Evolutionary conservation across 2,329 filamentous ascomycete species (phyloP), one percentile per base, ranked within the genome.

Genomic region (Claviceps sp.): DNA sequence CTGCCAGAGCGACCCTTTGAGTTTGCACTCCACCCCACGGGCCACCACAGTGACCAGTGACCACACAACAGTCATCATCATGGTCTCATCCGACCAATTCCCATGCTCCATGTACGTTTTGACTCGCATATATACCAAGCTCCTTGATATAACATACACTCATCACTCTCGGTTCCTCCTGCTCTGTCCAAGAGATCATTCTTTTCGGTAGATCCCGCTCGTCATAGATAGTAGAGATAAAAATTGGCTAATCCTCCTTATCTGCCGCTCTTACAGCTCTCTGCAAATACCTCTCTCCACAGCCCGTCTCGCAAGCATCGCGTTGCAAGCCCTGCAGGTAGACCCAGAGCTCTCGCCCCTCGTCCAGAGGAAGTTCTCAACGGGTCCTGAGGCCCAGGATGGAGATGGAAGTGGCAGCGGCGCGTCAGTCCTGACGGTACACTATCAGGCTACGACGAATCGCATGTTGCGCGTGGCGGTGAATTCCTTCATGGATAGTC

Each of bases 391-490:
- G 22, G 48, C 57, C 26, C 8, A 43, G n/a, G 11, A 53, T 58
- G 11, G 46, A 42, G 42, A 23, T 6, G 8, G 52, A 54, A 11
- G 23, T 5, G 34, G 22, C 23, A 53, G 57, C 29, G 63, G 64
- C 42, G 61, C 65, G 17, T 68, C 62, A 22, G 68, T 90, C 4
- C 73, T 97, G 47, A 75, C 77, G 54, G 85, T 87, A 9, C 78
- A 85, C 54, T 97, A 97, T 69, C 78, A 76, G 51, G 93, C 93
- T 1, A 88, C 88, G 0, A 97, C 93, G 20, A 95, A 96, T 65
- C 84, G 93, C 59, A 97, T 97, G 91, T 76, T 98, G 53, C 83
- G 93, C 45, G 93, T 98, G 2, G 87, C 91, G 3, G 90, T 96
- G 52, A 97, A 97, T 69, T 88, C 89, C 9, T 96, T 96, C 68